Percentiles rank a stretch among this genome's conserved stretches.
phyloP scores from a whole-genome alignment of 331 rosid genomes.

The Rosa hybrid region DNA sequence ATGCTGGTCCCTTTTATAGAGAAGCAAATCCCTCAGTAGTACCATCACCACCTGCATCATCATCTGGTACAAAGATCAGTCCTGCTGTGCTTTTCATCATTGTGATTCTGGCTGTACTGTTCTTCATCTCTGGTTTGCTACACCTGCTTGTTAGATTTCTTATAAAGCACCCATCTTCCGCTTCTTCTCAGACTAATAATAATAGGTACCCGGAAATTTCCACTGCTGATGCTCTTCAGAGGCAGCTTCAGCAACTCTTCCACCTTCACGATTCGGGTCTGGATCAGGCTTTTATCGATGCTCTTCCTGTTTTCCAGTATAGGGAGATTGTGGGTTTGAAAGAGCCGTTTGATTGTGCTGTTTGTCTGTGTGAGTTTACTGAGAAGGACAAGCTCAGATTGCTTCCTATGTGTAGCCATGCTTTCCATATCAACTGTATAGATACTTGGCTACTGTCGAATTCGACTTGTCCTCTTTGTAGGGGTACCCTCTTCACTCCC shows the following conservation, averaged over 20 bases:
- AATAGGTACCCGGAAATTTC: constrained; percentile 67
- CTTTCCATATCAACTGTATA: constrained; percentile 86
- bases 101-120: constrained; percentile 85
- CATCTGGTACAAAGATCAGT: constrained; percentile 79
- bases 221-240: constrained; percentile 84
- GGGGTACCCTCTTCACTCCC: constrained; percentile 69
- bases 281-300: constrained; percentile 96
- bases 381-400: constrained; percentile 86
- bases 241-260: constrained; percentile 94
- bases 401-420: constrained; percentile 96
- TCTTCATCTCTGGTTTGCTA: constrained; percentile 92
- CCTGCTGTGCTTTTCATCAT: constrained; percentile 95
- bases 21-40: constrained; percentile 37
- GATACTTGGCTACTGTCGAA: constrained; percentile 98
- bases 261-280: constrained; percentile 98
- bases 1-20: constrained; percentile 39
- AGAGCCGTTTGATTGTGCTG: constrained; percentile 95
- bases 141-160: constrained; percentile 96
- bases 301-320: constrained; percentile 94
- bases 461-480: constrained; percentile 93
- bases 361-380: constrained; percentile 85
- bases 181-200: constrained; percentile 55
- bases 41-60: constrained; percentile 42
- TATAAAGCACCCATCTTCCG: constrained; percentile 76
- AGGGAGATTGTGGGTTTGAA: constrained; percentile 85